A percentile compares a stretch with the other conserved stretches of the same genome.
Conservation (phyloP, 208 protist species). For the Leishmania mexicana region DNA sequence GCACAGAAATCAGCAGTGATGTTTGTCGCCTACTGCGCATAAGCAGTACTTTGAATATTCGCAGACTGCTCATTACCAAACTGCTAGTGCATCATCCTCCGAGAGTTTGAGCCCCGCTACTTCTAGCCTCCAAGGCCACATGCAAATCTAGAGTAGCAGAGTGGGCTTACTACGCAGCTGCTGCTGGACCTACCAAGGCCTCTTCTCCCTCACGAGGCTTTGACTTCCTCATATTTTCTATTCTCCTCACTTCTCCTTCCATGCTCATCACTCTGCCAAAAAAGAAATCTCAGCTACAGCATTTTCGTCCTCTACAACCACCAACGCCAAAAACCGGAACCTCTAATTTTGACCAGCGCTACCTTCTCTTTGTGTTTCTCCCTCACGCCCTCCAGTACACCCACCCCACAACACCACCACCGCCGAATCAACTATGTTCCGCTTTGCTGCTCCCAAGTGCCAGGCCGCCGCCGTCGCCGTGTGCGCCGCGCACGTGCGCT, state of each 20-base stretch:
- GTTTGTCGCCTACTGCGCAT: not conserved
- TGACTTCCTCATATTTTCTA: not conserved
- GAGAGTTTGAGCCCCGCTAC: not conserved
- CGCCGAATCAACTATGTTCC: conserved; percentile 6
- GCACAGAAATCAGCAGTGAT: not conserved
- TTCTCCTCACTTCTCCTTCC: not conserved
- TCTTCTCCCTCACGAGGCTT: not conserved
- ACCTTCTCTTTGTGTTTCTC: not conserved
- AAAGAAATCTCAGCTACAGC: not conserved
- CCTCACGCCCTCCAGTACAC: not conserved
- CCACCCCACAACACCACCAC: not conserved
- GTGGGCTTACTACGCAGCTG: not conserved
- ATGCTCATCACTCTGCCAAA: not conserved
- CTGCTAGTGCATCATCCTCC: not conserved
- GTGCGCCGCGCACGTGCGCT: conserved; percentile 17
- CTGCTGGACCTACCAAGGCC: not conserved
- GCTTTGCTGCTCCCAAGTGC: conserved; percentile 17
- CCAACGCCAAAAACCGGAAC: not conserved
- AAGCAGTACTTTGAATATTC: not conserved
- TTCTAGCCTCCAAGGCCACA: not conserved
- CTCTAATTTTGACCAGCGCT: not conserved
- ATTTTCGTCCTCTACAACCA: not conserved
- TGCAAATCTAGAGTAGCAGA: not conserved
- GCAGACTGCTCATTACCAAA: not conserved
- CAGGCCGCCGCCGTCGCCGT: conserved; percentile 15